phyloP scores from a whole-genome alignment of 2,329 filamentous ascomycete species.

The Botrytis porri region DNA sequence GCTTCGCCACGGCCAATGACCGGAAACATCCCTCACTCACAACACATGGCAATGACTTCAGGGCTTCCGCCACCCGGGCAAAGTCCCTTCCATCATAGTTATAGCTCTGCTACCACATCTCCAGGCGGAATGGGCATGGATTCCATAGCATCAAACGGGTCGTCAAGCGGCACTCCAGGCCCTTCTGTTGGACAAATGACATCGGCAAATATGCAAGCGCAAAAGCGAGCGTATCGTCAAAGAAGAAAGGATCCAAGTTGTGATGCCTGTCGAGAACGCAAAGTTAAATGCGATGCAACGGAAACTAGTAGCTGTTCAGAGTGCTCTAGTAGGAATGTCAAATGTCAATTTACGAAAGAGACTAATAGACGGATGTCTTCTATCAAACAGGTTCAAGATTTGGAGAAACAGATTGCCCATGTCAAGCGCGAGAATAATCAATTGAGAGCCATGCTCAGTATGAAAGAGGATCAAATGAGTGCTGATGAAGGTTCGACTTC shows the following conservation, averaged over 20 bases:
- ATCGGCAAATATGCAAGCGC: constrained; percentile 59
- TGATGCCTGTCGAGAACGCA: constrained; percentile 87
- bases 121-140: constrained; percentile 50
- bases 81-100: constrained; percentile 34
- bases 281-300: constrained; percentile 90
- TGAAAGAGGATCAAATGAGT: constrained; percentile 46
- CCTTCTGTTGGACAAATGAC: constrained; percentile 38
- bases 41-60: constrained; percentile 53
- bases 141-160: constrained; percentile 58
- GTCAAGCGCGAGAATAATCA: constrained; percentile 77
- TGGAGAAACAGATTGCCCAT: constrained; percentile 84
- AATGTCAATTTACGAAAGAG: constrained; percentile 98
- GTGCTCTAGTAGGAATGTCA: constrained; percentile 93
- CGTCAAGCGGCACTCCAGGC: constrained; percentile 54
- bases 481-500: constrained; percentile 38
- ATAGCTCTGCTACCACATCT: constrained; percentile 33
- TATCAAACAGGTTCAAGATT: constrained; percentile 97
- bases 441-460: constrained; percentile 61
- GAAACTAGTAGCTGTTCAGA: constrained; percentile 96
- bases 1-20: constrained; percentile 50
- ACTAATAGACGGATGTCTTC: constrained; percentile 98
- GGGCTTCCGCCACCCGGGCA: constrained; percentile 42
- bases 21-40: constrained; percentile 45
- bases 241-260: constrained; percentile 94
- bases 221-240: constrained; percentile 93